Evolutionary conservation across 768 basidiomycete genomes (phyloP), one percentile per base, ranked within the genome.

Genomic region (Russula emetica): DNA sequence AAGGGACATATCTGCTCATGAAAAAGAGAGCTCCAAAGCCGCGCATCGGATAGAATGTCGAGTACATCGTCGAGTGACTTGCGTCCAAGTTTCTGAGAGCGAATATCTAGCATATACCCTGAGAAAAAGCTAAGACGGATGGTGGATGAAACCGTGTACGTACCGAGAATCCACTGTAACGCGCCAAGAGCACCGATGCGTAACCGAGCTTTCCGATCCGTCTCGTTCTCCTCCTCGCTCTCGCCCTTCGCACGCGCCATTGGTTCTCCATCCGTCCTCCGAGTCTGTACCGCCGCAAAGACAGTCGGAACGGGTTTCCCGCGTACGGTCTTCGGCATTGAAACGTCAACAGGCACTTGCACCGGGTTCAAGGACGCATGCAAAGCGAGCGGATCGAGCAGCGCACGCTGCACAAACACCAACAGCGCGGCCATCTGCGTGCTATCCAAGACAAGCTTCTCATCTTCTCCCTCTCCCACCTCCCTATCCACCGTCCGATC

Each of bases 141-240:
- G 34, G 61, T 70, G 38, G 14, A 54, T 34, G 34, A 50, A 28
- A 50, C 22, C 14, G 42, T 49, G 20, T 24, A 76, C 82, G 55
- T 72, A 89, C 87, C 82, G 58, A 90, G 56, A 4, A 87, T 70
- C 82, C 85, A 89, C 64, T 77, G 78, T 13, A 89, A 67, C 8
- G 82, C 83, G 14, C 88, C 88, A 20, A 93, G 76, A 3, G 83
- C 87, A 34, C 84, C 82, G 14, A 88, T 80, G 22, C 92, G 79
- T 55, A 93, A 67, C 56, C 92, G 79, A 9, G 87, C 90, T 53
- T 78, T 80, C 51, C 87, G 76, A 69, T 94, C 92, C n/a, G 73
- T 70, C 57, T 87, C 85, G 50, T 74, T 81, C 74, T 94, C 92
- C 58, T 89, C 87, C 2, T 81, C 78, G 26, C 83, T 83, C 24